Base-by-base conservation (phyloP, 2,329 filamentous ascomycete species). In the Furcasterigmium furcatum region DNA sequence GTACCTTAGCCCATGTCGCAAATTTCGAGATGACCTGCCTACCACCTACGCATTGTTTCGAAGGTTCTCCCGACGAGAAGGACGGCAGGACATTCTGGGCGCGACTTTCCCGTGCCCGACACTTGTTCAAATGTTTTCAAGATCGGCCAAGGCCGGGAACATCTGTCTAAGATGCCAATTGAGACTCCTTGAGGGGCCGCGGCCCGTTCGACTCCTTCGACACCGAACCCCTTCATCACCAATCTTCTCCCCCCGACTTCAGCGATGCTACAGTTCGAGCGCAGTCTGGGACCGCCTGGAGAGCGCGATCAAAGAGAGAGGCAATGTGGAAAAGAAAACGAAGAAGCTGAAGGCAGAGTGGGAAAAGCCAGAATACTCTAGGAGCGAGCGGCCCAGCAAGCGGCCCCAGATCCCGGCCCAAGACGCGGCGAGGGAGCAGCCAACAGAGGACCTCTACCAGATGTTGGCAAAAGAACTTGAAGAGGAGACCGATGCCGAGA, bases 141-240 rank as follows among this genome's bases (percentile, higher is more conserved):
- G 61, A 51, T 59, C 59, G 47, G 54, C 48, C 9, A 52, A 57
- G 43, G 55, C 59, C 49, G 58, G 63, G 58, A 62, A 58, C 30
- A 55, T 66, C 27, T 67, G 64, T 49, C 53, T 60, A 39, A 55
- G 55, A 55, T 69, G 67, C 49, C 60, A 61, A 36, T 52, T 56
- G 19, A 56, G 61, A 45, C 46, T 68, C 16, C 51, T 46, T 32
- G 43, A 45, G 40, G 41, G 42, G 14, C 41, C 50, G 10, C 41
- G 44, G 36, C 46, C 45, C 27, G 19, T 24, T 38, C 43, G 38
- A 44, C 35, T 43, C 16, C 20, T 19, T 18, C 50, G 24, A 46
- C 39, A 10, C 12, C 16, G 34, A 36, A 9, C 38, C 39, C 38
- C 38, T 25, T 27, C 42, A 14, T 27, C 44, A 41, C 21, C 39